These are phyloP conservation scores for Aspergillaceae sp. DNA, from an alignment of 2,329 filamentous ascomycete species.

Conservation along the genomic window DNA sequence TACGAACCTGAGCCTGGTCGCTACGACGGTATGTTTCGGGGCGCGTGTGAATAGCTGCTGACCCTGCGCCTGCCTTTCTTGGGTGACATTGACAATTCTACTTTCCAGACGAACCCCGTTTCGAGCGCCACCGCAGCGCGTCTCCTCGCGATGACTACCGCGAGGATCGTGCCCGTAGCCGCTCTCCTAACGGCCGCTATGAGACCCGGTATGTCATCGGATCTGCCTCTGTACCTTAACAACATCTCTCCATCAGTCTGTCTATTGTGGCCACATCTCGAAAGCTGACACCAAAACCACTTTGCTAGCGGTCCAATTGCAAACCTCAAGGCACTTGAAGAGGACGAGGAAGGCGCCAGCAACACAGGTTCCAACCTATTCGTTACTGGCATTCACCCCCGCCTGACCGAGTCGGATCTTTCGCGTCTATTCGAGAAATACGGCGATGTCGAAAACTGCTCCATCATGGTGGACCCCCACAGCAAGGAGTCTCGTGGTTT, in stretches of 20 bases:
- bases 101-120: constrained; percentile 50
- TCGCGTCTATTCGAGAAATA: constrained; percentile 97
- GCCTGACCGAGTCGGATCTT: constrained; percentile 80
- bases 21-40: constrained; percentile 51
- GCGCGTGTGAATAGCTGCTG: background rate
- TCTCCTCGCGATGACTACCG: constrained; percentile 53
- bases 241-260: background rate
- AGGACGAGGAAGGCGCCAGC: constrained; percentile 65
- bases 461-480: constrained; percentile 98
- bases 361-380: constrained; percentile 98
- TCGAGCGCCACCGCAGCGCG: constrained; percentile 58
- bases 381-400: constrained; percentile 94
- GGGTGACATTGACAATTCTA: constrained; percentile 5
- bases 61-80: background rate
- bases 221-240: background rate
- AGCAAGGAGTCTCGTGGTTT: constrained; percentile 98
- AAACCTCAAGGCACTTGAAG: constrained; percentile 36
- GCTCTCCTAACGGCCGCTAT: constrained; percentile 53
- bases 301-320: constrained; percentile 28
- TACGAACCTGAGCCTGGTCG: constrained; percentile 58
- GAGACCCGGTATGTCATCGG: constrained; percentile 40
- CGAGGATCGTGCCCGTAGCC: constrained; percentile 52
- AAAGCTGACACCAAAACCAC: background rate
- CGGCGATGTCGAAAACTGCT: constrained; percentile 96
- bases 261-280: background rate